Evolutionary conservation across 23 red algal genomes (phyloP).

Genomic region (Cyanidioschyzon merolae): DNA sequence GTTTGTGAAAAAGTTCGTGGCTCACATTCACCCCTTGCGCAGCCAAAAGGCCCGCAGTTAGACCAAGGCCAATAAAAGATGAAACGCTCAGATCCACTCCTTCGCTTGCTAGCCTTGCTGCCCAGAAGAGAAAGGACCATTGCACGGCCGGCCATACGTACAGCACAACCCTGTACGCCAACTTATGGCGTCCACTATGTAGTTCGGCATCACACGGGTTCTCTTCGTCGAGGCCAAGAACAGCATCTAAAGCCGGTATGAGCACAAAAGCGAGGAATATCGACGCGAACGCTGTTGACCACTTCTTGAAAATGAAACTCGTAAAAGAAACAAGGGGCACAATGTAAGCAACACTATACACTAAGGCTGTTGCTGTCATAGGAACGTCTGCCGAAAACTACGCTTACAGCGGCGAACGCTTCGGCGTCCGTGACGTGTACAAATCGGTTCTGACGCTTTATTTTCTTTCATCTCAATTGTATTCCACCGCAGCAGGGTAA

Average conservation of each 20-base stretch:
- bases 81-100: not conserved
- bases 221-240: slow-evolving; percentile 7
- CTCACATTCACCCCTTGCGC: slow-evolving; percentile 57
- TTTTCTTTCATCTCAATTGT: too few relatives aligned
- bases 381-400: too few relatives aligned
- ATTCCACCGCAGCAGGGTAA: too few relatives aligned
- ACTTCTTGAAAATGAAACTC: not conserved
- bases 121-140: slow-evolving; percentile 33
- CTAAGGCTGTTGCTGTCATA: not conserved
- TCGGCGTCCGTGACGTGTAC: too few relatives aligned
- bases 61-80: slow-evolving; percentile 29
- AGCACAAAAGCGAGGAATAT: not conserved
- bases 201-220: not conserved
- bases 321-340: not conserved
- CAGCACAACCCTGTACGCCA: slow-evolving; percentile 22
- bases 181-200: not conserved
- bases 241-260: not conserved
- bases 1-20: slow-evolving; percentile 74
- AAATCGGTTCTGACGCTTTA: too few relatives aligned
- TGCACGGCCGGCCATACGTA: slow-evolving; percentile 50
- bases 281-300: not conserved
- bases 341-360: slow-evolving; percentile 4
- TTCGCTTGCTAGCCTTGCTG: not conserved
- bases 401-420: too few relatives aligned
- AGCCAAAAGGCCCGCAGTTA: slow-evolving; percentile 43